Percentiles rank a stretch among this genome's conserved stretches.
Conservation (phyloP, 169 alveolate species). For the Eimeria necatrix region DNA sequence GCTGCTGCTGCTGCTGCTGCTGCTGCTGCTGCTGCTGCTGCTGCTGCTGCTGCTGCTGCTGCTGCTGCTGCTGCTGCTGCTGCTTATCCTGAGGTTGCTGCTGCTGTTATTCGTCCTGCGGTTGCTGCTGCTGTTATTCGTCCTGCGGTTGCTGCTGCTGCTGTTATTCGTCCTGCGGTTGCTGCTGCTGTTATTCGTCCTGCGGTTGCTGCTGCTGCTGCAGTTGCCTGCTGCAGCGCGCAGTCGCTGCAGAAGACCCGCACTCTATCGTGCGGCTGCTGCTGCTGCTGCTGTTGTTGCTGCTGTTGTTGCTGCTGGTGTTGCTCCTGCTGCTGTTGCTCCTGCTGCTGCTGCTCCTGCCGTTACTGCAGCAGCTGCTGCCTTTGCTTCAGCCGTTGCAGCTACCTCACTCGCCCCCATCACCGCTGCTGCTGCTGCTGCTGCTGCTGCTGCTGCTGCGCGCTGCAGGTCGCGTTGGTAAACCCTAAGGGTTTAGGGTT, state of each 20-base stretch:
- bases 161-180: background rate
- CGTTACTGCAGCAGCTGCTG: no score
- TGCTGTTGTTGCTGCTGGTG: no score
- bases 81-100: background rate
- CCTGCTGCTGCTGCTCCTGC: no score
- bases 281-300: no score
- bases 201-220: background rate
- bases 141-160: background rate
- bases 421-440: no score
- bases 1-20: background rate
- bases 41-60: background rate
- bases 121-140: background rate
- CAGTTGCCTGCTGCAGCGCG: no score
- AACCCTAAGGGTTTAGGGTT: background rate
- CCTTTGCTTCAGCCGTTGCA: no score
- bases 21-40: background rate
- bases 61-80: constrained; percentile 18
- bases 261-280: no score
- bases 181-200: background rate
- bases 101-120: background rate
- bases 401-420: no score
- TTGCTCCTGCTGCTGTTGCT: no score
- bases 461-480: background rate
- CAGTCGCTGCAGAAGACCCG: no score
- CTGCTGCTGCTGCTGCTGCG: no score